Conservation (phyloP, 2,329 filamentous ascomycete genomes). For the Aspergillus tanneri region DNA sequence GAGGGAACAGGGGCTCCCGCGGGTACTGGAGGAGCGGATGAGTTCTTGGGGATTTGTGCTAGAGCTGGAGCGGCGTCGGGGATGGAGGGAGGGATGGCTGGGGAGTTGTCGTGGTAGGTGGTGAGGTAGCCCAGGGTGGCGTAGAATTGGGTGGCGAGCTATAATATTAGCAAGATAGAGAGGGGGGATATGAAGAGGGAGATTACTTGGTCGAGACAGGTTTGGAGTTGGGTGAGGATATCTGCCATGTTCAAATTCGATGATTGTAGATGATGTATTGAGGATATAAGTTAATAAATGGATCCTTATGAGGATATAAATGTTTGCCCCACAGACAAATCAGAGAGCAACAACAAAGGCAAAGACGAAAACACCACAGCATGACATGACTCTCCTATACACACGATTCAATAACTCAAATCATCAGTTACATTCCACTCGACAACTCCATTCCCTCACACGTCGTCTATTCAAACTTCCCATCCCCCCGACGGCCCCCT, state of each 20-base stretch:
- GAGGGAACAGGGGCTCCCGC: constrained; percentile 24
- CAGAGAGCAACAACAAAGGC: not conserved
- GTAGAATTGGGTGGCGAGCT: constrained; percentile 54
- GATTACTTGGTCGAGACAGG: constrained; percentile 50
- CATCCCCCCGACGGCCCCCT: constrained; percentile 32
- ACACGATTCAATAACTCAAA: too few species aligned
- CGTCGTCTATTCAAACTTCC: constrained; percentile 40
- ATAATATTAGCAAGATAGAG: constrained; percentile 16
- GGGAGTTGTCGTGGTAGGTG: constrained; percentile 47
- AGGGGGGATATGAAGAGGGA: not conserved
- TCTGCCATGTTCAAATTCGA: constrained; percentile 38
- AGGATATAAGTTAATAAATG: too few species aligned
- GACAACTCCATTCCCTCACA: constrained; percentile 25
- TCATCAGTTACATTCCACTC: too few species aligned
- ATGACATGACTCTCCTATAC: too few species aligned
- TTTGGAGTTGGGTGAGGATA: constrained; percentile 52
- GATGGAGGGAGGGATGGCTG: constrained; percentile 34
- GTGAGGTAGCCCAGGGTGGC: constrained; percentile 51
- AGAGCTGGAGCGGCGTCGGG: constrained; percentile 37
- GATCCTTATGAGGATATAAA: too few species aligned
- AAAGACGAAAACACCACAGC: constrained; percentile 11
- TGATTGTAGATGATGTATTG: not conserved
- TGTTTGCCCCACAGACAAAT: too few species aligned
- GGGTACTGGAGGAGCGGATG: constrained; percentile 35
- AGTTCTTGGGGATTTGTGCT: constrained; percentile 44